Base-by-base conservation (phyloP, 352 stramenopile genomes). In the Phytophthora citrophthora region DNA sequence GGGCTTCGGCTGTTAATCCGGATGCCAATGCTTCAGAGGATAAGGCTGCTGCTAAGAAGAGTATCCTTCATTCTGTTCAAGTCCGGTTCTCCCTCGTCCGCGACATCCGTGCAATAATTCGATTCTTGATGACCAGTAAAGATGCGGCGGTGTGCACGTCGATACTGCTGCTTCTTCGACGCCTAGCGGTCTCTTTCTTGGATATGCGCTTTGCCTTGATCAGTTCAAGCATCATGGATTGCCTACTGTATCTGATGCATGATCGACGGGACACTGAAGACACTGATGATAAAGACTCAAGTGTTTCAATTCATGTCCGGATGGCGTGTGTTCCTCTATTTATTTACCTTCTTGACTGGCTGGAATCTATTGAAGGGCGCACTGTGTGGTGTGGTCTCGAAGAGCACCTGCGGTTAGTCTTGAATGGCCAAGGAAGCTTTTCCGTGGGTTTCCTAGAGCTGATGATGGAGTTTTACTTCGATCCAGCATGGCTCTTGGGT, bases 391-490 rank as follows among this genome's bases (percentile, higher is more conserved):
- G 86, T 49, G 86, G 84, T n/a, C 61, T 94, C 2, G 86, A 94
- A 61, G 86, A 94, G 26, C 76, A 93, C 50, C 56, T 94, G 20
- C 80, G 83, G 15, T 63, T 83, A 47, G 79, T 91, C 16, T 27
- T 91, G n/a, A 90, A 89, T 20, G 81, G 81, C n/a, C 77, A 93
- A 50, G 72, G 81, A 23, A 90, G 61, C 45, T 90, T 90, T 32
- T 90, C 82, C 2, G 61, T 76, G 18, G 83, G 83, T 0, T 92
- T 94, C 40, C 49, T 91, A 13, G 83, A 94, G 58, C 77, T 94
- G 20, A 93, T 93, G 84, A 90, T 93, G 74, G 85, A 94, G 55
- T 90, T 92, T 52, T 91, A 91, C 61, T 91, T 91, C 39, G 81
- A 95, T 48, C 83, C 83, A 16, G 60, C 54, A 3, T 88, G 70